Evolutionary conservation across 441 rosid species (phyloP), one percentile per base, ranked within the genome.

Genomic region (Gossypium davidsonii): DNA sequence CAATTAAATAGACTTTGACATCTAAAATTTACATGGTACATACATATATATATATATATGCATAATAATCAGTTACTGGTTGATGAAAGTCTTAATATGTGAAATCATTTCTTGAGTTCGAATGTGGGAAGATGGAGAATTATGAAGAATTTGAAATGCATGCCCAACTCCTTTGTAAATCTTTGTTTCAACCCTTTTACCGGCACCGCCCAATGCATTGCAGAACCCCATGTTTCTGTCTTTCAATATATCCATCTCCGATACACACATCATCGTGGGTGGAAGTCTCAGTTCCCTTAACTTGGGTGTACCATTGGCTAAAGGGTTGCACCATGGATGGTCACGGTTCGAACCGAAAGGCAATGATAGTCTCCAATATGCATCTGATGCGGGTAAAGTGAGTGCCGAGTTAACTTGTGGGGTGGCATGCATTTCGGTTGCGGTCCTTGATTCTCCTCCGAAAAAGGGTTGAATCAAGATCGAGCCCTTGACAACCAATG

Each of bases 161-260:
- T 92, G 96, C 10, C 94, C 96, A 72, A 92, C 96, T 58, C 96
- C 90, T 70, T 79, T 87, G 77, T 83, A 88, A 31, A 82, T 75
- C 31, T 82, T 83, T 2, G 76, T 84, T 74, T 89, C 88, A 48
- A 89, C 89, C 74, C 70, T 78, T 80, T 79, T 90, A 11, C 88
- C 92, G 48, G 79, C 79, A 62, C 71, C 58, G 67, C 80, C 77
- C 87, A 88, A 79, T 66, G 81, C 77, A 37, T 12, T 67, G 71
- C 90, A 79, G 70, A 90, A 83, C 31, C 85, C 90, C 77, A 83
- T 18, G 82, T 87, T 85, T 59, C 90, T 74, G 55, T 92, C 96
- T 73, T 78, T 90, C 1, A 89, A 70, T 64, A 92, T 83, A 79
- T 90, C 97, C 79, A 76, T 70, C 75, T 92, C 97, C 25, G 96